These are phyloP conservation scores for Aspergillus biplanus DNA, from an alignment of 495 filamentous ascomycete species.

Conservation along the genomic window DNA sequence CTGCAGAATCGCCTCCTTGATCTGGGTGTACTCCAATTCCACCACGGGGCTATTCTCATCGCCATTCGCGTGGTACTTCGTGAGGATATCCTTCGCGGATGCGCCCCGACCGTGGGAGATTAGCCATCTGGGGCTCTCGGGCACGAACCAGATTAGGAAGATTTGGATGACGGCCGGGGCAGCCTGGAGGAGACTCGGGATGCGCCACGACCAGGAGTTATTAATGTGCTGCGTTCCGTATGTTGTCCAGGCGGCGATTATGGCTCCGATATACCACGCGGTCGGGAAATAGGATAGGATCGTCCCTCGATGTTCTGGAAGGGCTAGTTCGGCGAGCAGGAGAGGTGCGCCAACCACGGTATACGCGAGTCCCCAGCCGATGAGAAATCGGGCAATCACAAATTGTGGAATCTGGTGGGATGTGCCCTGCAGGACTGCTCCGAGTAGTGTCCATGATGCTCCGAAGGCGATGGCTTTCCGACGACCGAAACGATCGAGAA, in stretches of 20 bases:
- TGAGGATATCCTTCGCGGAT: conserved; percentile 8
- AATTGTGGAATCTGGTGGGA: conserved; percentile 10
- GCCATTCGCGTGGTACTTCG: conserved; percentile 8
- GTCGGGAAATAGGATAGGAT: conserved; percentile 11
- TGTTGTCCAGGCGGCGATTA: conserved; percentile 12
- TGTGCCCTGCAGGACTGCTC: conserved; percentile 4
- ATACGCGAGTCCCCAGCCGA: conserved; percentile 7
- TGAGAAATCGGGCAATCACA: conserved; percentile 8
- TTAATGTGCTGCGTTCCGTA: conserved; percentile 3
- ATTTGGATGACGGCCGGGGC: conserved; percentile 9
- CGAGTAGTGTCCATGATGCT: conserved; percentile 8
- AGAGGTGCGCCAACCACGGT: conserved; percentile 8
- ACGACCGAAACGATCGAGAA: conserved; percentile 12
- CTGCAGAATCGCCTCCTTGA: conserved; percentile 8
- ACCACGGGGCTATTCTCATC: not conserved
- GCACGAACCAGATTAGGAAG: conserved; percentile 9
- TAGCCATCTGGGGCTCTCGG: conserved; percentile 9
- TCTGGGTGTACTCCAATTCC: conserved; percentile 8
- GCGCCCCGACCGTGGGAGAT: conserved; percentile 10
- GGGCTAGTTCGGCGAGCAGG: conserved; percentile 4
- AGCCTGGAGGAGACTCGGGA: conserved; percentile 10
- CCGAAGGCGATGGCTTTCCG: conserved; percentile 12
- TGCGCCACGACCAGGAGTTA: conserved; percentile 12
- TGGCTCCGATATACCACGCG: conserved; percentile 9
- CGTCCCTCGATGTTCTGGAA: conserved; percentile 3